Conservation (phyloP, 345 rosid species). For the Corchorus capsularis region DNA sequence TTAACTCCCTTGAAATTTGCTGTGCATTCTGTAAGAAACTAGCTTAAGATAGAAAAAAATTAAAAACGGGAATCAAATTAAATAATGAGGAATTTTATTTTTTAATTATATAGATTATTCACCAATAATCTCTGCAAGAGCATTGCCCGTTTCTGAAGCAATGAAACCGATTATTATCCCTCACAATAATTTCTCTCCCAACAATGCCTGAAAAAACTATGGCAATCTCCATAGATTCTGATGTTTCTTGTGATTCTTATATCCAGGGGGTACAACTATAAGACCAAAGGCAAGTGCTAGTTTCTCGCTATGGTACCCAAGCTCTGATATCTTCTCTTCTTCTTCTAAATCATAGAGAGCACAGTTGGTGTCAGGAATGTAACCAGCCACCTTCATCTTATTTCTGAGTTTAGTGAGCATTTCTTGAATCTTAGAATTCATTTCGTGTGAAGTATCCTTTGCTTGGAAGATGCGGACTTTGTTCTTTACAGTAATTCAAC, state of each 20-base stretch:
- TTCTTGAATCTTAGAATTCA: conserved; percentile 63
- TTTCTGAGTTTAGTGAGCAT: conserved; percentile 49
- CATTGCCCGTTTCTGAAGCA: conserved; percentile 56
- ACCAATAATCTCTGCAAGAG: conserved; percentile 81
- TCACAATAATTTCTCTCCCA: conserved; percentile 64
- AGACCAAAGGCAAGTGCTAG: conserved; percentile 83
- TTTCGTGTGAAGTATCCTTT: conserved; percentile 65
- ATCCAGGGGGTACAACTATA: conserved; percentile 49
- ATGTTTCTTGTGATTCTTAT: conserved; percentile 82
- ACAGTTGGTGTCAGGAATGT: conserved; percentile 55
- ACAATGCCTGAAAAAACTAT: conserved; percentile 62
- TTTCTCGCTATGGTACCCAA: conserved; percentile 81
- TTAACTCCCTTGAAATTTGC: background rate
- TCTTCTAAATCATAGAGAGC: conserved; percentile 83
- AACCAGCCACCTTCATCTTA: conserved; percentile 69
- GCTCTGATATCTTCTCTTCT: conserved; percentile 78
- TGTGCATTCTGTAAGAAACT: background rate
- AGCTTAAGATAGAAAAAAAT: background rate
- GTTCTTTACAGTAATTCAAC: conserved; percentile 77
- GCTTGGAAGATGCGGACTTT: conserved; percentile 78
- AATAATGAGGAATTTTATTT: background rate
- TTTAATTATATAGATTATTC: conserved; percentile 15
- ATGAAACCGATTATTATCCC: conserved; percentile 83
- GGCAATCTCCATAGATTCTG: conserved; percentile 87
- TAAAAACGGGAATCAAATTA: background rate